Conservation (phyloP, 2,329 filamentous ascomycete species). For the Fusarium sp. region DNA sequence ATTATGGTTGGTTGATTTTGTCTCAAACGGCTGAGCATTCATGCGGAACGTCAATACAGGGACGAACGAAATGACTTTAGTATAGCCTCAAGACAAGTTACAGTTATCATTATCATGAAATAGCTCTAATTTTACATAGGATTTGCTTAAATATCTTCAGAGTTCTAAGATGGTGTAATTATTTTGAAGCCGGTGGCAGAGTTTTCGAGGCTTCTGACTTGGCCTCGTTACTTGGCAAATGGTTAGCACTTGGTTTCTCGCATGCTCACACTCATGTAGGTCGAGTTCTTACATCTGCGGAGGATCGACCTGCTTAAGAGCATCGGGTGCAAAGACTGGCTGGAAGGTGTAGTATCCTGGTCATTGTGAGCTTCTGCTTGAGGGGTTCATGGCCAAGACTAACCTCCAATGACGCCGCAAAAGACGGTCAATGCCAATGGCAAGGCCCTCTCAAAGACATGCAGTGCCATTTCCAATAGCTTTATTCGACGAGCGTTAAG, state of each 20-base stretch:
- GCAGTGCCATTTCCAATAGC: conserved; percentile 40
- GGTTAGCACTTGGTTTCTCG: neutral
- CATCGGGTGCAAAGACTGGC: conserved; percentile 48
- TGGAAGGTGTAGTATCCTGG: conserved; percentile 54
- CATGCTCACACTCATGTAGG: no score
- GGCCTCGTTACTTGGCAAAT: conserved; percentile 13
- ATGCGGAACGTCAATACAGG: neutral
- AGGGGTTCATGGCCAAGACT: conserved; percentile 14
- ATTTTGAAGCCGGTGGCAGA: conserved; percentile 20
- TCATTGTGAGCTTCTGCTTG: conserved; percentile 15
- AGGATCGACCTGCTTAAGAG: conserved; percentile 13
- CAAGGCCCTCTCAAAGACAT: conserved; percentile 50
- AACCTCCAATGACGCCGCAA: conserved; percentile 53
- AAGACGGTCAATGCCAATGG: conserved; percentile 53
- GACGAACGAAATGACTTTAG: neutral
- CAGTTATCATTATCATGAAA: neutral
- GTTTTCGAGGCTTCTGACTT: conserved; percentile 26
- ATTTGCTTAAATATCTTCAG: neutral
- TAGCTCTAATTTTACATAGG: neutral
- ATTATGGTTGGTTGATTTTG: neutral
- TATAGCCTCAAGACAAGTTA: neutral
- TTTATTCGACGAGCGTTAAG: neutral
- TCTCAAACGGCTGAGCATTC: neutral
- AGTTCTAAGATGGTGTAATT: neutral
- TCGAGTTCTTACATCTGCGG: conserved; percentile 20